Evolutionary conservation across 2,329 filamentous ascomycete species (phyloP), one percentile per base, ranked within the genome.

Genomic region (Colletotrichum chrysophilum): DNA sequence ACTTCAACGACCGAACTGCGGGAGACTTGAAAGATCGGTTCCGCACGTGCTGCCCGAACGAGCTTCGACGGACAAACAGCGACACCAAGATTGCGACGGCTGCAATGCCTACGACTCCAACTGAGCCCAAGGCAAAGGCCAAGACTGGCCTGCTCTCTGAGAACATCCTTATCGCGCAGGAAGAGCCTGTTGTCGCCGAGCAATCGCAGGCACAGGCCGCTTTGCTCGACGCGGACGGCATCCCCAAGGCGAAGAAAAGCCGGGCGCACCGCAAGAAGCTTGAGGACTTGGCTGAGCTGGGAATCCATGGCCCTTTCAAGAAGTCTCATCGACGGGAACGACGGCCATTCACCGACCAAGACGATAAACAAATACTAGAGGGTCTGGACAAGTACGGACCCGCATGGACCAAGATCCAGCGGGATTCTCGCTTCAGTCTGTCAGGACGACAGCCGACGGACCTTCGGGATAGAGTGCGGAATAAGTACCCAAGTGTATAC

Each of bases 21-120:
- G 91, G 91, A 10, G 92, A 93, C 79, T 81, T 93, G 66, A 93
- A 93, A 80, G 92, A 93, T 81, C 87, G 92, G 14, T 93, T 93
- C 79, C 88, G 92, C 66, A 93, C 92, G 5, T 93, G 91, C 80
- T 93, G 91, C 76, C 92, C 92, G 0, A 88, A 88, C 38, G 92
- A 93, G 80, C 85, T 93, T 48, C 88, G 90, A 64, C 84, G 84
- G 28, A 86, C 85, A 13, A 86, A 82, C 76, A 83, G 82, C 67
- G 68, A 79, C 67, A 80, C 74, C 52, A 79, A 78, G 75, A 80
- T 76, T 10, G 24, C 69, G 28, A 64, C 79, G 71, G 26, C 48
- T 71, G 8, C 69, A 4, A 43, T 66, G 21, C 66, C 77, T 24
- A 68, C 78, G 5, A 71, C 67, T 14, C 64, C 75, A 9, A 52